Evolutionary conservation across 2,329 filamentous ascomycete genomes (phyloP).

Genomic region (Zymoseptoria ardabiliae): DNA sequence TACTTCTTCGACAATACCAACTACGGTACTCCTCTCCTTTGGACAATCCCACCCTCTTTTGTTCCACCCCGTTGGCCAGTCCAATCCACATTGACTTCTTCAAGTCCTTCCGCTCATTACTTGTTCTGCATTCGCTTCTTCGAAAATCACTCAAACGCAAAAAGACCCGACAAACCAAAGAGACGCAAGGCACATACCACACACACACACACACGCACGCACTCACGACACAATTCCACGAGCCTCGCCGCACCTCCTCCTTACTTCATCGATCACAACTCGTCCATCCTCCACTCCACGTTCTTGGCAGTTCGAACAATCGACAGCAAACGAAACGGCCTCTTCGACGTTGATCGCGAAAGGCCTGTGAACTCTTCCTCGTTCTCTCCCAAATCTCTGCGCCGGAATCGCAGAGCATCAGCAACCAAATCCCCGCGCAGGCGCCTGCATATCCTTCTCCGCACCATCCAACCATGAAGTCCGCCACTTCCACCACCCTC

Average conservation of each 20-base stretch:
- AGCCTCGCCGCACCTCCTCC: neutral
- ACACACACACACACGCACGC: neutral
- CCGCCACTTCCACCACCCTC: conserved; percentile 13
- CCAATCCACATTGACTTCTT: neutral
- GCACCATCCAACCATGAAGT: conserved; percentile 18
- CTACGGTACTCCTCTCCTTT: neutral
- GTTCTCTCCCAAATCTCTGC: conserved; percentile 2
- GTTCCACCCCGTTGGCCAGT: neutral
- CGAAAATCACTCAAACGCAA: neutral
- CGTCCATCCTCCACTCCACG: neutral
- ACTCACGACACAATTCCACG: neutral
- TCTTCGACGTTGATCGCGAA: neutral
- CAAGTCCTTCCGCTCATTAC: neutral
- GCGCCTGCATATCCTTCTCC: conserved; percentile 6
- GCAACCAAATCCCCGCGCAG: conserved; percentile 6
- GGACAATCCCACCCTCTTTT: neutral
- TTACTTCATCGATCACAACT: neutral
- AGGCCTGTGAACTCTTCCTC: neutral
- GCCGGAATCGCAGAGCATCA: conserved; percentile 9
- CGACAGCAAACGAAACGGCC: neutral
- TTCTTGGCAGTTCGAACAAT: neutral
- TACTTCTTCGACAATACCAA: no score
- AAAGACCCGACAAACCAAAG: neutral
- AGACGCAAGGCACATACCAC: neutral
- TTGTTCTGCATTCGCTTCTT: neutral